A percentile compares a stretch with the other conserved stretches of the same genome.
phyloP scores from a whole-genome alignment of 1,284 basidiomycete species.

The Exsudoporus floridanus region DNA sequence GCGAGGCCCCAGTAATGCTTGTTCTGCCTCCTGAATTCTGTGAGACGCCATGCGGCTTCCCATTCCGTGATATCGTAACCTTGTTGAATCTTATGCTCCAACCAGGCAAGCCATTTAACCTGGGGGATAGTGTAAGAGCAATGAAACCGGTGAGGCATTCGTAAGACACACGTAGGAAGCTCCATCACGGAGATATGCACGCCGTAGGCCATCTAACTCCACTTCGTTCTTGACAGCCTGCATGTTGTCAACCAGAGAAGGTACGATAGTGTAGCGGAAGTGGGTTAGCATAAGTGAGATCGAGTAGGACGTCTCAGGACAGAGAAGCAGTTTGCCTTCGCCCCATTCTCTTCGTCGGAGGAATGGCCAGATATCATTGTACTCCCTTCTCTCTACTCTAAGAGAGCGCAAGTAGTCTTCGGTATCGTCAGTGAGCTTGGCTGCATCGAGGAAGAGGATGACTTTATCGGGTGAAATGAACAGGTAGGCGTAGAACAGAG shows the following conservation, averaged over 20 bases:
- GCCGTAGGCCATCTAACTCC: constrained; percentile 81
- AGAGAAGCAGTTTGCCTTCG: constrained; percentile 71
- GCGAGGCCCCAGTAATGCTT: constrained; percentile 86
- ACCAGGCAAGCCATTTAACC: constrained; percentile 85
- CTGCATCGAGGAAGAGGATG: constrained; percentile 68
- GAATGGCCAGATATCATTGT: constrained; percentile 83
- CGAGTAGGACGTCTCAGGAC: constrained; percentile 72
- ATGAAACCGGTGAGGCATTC: constrained; percentile 4
- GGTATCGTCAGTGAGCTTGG: constrained; percentile 58
- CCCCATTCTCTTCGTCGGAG: constrained; percentile 73
- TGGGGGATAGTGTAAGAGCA: constrained; percentile 28
- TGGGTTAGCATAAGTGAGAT: constrained; percentile 79
- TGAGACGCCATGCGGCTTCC: constrained; percentile 84
- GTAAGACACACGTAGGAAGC: constrained; percentile 73
- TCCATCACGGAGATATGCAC: constrained; percentile 89
- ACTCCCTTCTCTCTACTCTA: constrained; percentile 60
- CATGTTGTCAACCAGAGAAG: constrained; percentile 71
- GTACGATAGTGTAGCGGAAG: constrained; percentile 68
- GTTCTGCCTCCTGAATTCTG: constrained; percentile 72
- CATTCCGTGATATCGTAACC: constrained; percentile 88
- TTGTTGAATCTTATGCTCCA: constrained; percentile 77
- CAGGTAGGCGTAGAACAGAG: constrained; percentile 84
- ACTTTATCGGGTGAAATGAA: constrained; percentile 63
- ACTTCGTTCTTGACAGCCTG: constrained; percentile 87
- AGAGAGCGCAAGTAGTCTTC: constrained; percentile 58